Evolutionary conservation across 164 flowering plant species (phyloP).

Genomic region (Dillenia suffruticosa): DNA sequence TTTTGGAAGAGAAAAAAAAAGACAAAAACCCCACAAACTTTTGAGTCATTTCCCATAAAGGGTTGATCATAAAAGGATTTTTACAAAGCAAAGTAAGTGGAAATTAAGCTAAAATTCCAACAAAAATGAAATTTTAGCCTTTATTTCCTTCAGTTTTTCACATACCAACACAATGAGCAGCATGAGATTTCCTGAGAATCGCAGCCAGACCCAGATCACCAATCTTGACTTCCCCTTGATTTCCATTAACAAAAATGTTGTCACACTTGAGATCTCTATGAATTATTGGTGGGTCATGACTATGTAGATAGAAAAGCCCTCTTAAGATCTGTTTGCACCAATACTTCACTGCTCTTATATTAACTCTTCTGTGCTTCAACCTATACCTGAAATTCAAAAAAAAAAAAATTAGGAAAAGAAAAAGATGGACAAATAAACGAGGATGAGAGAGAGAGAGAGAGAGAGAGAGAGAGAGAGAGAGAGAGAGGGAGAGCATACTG

Average conservation of each 20-base stretch:
- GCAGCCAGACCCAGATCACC: constrained; percentile 72
- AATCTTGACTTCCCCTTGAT: constrained; percentile 62
- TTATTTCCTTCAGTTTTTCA: neutral
- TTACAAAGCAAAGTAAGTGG: neutral
- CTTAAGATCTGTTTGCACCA: constrained; percentile 70
- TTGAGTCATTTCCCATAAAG: neutral
- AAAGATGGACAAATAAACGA: neutral
- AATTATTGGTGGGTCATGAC: constrained; percentile 62
- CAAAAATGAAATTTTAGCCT: neutral
- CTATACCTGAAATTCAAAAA: constrained; percentile 37
- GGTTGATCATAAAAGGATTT: neutral
- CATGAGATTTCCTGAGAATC: constrained; percentile 50
- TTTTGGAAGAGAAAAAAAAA: neutral
- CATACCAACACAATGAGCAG: constrained; percentile 69
- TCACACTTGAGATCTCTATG: constrained; percentile 75
- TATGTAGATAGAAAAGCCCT: constrained; percentile 62
- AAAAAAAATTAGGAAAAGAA: neutral
- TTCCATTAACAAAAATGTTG: constrained; percentile 65
- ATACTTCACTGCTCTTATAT: constrained; percentile 59
- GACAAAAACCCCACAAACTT: neutral
- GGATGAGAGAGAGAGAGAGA: neutral
- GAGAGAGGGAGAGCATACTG: constrained; percentile 29
- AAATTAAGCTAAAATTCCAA: neutral
- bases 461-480: neutral
- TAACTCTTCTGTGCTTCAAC: constrained; percentile 55